Base-by-base conservation (phyloP, 306 rosid species). In the Glycine tomentella region DNA sequence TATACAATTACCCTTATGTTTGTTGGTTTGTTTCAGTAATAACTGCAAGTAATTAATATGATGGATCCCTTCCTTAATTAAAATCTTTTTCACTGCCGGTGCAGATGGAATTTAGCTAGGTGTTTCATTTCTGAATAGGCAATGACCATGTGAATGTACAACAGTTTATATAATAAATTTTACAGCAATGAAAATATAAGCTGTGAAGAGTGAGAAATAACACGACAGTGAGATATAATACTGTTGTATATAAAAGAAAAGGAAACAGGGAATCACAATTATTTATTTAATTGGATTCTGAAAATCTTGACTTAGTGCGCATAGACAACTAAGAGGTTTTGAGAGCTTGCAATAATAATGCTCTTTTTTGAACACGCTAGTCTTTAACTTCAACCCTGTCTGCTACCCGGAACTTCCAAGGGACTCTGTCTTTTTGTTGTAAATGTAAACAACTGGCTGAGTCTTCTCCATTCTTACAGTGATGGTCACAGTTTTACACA, bases 321-420 rank as follows among this genome's bases (percentile, higher is more conserved):
- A 61, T 20, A 70, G 46, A 76, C 78, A 82, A 82, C 78, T 70
- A 61, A 52, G 52, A 25, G 31, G 31, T 25, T 25, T 25, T 1
- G 31, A 69, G 20, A 40, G 40, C 12, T 67, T 14, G 5, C 33
- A 69, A 15, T 59, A 53, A 80, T 48, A 15, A 46, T 45, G 70
- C 14, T 69, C 7, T 31, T 58, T 20, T 58, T 46, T 16, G 51
- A 44, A 77, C 63, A 63, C 76, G 25, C 53, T 44, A 33, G 71
- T 38, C 50, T 78, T 57, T 42, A 53, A 65, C 53, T 51, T 61
- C 52, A 77, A 33, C 48, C 50, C 11, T 63, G 67, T 82, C 52
- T 51, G 34, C 69, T 76, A 46, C 69, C 73, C 16, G 68, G 52
- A 69, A 42, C 74, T 59, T 76, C 52, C 86, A 82, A 59, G 61